Conservation (phyloP, 805 yeast species). For the Wickerhamomyces sydowiorum region DNA sequence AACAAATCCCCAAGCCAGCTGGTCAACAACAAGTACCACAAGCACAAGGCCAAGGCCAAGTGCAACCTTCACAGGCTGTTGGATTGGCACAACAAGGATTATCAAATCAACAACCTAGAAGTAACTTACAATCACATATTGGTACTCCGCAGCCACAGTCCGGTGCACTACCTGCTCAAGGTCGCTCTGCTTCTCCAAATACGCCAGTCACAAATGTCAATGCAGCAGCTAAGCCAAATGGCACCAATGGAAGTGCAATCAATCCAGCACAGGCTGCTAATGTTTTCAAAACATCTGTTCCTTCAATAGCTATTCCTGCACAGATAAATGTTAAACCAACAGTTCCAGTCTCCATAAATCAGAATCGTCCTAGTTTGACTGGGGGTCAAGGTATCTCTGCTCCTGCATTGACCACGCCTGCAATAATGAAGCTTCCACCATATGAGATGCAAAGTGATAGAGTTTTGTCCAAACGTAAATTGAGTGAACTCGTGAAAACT, state of each 20-base stretch:
- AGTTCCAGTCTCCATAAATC: slow-evolving; percentile 57
- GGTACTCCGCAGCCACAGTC: slow-evolving; percentile 17
- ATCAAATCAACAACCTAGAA: background rate
- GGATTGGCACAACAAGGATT: background rate
- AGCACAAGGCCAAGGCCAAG: slow-evolving; percentile 6
- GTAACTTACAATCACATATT: slow-evolving; percentile 13
- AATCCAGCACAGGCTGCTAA: slow-evolving; percentile 20
- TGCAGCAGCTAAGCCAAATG: slow-evolving; percentile 40
- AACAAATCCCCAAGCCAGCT: slow-evolving; percentile 1
- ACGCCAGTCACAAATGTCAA: slow-evolving; percentile 41
- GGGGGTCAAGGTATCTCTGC: slow-evolving; percentile 77
- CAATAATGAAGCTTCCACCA: slow-evolving; percentile 66
- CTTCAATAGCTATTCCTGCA: slow-evolving; percentile 68
- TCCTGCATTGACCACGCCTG: slow-evolving; percentile 73
- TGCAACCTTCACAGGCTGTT: no score
- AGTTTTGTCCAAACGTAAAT: slow-evolving; percentile 82
- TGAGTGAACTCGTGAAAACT: slow-evolving; percentile 78
- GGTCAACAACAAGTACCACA: slow-evolving; percentile 5
- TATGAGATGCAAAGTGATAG: slow-evolving; percentile 79
- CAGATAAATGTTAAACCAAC: slow-evolving; percentile 62
- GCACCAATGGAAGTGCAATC: slow-evolving; percentile 19
- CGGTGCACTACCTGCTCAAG: slow-evolving; percentile 6
- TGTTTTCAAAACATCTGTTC: slow-evolving; percentile 38
- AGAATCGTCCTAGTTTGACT: slow-evolving; percentile 73
- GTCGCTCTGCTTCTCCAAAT: slow-evolving; percentile 22